Evolutionary conservation across 2,329 filamentous ascomycete species (phyloP).

Genomic region (Colletotrichum graminicola): DNA sequence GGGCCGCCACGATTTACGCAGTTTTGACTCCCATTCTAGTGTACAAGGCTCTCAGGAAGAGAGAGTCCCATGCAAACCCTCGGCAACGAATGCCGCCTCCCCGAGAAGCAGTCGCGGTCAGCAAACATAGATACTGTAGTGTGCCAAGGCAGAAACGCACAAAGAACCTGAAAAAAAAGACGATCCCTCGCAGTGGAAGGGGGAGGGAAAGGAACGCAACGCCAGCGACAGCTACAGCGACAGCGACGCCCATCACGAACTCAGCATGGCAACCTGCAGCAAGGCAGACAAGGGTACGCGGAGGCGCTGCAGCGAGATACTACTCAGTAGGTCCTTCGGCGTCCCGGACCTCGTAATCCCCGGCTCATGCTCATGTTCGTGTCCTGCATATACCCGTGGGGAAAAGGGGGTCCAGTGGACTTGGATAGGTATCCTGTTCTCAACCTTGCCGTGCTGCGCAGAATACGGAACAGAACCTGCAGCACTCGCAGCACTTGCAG

Average conservation of each 20-base stretch:
- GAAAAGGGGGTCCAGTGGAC: background rate
- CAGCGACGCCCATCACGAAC: background rate
- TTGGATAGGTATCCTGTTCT: background rate
- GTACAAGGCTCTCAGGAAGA: background rate
- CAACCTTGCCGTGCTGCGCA: conserved; percentile 2
- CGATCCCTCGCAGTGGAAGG: background rate
- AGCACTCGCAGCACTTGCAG: background rate
- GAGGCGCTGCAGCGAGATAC: background rate
- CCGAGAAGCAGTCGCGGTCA: background rate
- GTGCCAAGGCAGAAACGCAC: conserved; percentile 15
- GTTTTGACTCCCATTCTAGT: background rate
- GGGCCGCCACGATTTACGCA: background rate
- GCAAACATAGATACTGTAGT: background rate
- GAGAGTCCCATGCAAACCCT: conserved; percentile 14
- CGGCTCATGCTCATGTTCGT: background rate
- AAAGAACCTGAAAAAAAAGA: background rate
- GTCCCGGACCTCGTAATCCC: background rate
- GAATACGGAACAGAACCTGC: conserved; percentile 15
- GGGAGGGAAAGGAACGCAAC: background rate
- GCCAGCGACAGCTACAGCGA: background rate
- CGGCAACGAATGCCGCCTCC: conserved; percentile 1
- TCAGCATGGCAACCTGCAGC: conserved; percentile 4
- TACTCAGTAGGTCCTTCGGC: background rate
- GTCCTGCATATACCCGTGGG: conserved; percentile 1
- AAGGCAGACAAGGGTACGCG: conserved; percentile 7